phyloP scores from a whole-genome alignment of 441 rosid genomes.

The Mallotus repandus region DNA sequence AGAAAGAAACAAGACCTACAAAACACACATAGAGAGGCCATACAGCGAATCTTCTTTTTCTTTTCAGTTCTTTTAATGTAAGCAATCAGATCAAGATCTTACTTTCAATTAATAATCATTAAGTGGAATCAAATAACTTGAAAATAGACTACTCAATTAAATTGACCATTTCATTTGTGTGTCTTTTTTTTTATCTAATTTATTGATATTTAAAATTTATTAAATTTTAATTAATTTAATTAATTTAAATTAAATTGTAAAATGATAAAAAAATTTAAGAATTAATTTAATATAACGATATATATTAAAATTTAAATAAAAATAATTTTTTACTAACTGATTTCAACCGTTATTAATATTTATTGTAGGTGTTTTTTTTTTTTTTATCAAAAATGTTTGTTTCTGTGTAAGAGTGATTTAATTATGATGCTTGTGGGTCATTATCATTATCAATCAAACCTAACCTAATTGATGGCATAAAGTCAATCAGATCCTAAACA shows the following conservation, averaged over 20 bases:
- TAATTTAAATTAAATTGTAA: no score
- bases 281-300: no score
- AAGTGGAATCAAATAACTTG: slow-evolving; percentile 1
- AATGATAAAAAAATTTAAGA: no score
- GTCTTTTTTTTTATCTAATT: not conserved
- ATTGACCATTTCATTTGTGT: not conserved
- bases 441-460: not conserved
- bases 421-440: not conserved
- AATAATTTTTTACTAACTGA: no score
- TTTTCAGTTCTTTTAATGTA: not conserved
- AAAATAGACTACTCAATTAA: not conserved
- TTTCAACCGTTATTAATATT: no score
- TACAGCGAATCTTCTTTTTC: slow-evolving; percentile 2
- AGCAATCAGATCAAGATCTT: slow-evolving; percentile 13
- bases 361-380: no score
- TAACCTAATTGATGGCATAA: slow-evolving; percentile 1
- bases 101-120: not conserved
- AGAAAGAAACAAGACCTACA: slow-evolving; percentile 13
- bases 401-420: not conserved
- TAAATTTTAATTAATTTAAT: no score
- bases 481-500: not conserved
- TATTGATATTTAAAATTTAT: no score
- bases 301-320: no score
- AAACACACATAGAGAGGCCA: not conserved
- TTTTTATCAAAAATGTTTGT: no score